Percentiles rank a stretch among this genome's conserved stretches.
Evolutionary conservation across 1,284 basidiomycete genomes (phyloP).

Genomic region (Boletus smithii): DNA sequence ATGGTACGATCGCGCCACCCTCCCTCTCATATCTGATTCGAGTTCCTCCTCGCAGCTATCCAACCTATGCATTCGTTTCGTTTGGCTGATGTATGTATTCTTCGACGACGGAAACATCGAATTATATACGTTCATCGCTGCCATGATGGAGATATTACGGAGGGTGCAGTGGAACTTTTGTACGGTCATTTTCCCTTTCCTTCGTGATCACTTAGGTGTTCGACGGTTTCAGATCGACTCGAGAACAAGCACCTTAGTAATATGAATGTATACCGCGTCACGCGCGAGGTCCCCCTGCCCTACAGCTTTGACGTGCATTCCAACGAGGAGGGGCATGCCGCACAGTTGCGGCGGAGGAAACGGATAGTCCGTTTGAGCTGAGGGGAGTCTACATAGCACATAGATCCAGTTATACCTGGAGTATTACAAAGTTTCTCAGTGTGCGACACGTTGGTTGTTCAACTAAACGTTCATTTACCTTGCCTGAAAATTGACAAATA

Average conservation of each 20-base stretch:
- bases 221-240: slow-evolving; percentile 54
- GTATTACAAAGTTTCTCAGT: not conserved
- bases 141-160: slow-evolving; percentile 73
- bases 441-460: not conserved
- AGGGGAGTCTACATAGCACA: not conserved
- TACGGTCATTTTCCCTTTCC: slow-evolving; percentile 35
- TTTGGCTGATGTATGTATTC: slow-evolving; percentile 81
- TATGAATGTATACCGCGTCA: slow-evolving; percentile 76
- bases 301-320: slow-evolving; percentile 50
- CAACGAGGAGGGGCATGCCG: not conserved
- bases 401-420: no score
- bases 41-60: slow-evolving; percentile 44
- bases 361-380: slow-evolving; percentile 23
- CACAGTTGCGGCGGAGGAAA: slow-evolving; percentile 13
- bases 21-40: not conserved
- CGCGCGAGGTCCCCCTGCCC: slow-evolving; percentile 72
- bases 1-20: slow-evolving; percentile 46
- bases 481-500: no score
- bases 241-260: slow-evolving; percentile 88
- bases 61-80: slow-evolving; percentile 76
- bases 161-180: slow-evolving; percentile 93
- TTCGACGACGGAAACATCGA: slow-evolving; percentile 45
- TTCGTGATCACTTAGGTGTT: not conserved
- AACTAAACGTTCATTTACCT: no score
- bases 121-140: slow-evolving; percentile 67